Base-by-base conservation (phyloP, 192 early-diverging fungal species). In the Coemansia interrupta region DNA sequence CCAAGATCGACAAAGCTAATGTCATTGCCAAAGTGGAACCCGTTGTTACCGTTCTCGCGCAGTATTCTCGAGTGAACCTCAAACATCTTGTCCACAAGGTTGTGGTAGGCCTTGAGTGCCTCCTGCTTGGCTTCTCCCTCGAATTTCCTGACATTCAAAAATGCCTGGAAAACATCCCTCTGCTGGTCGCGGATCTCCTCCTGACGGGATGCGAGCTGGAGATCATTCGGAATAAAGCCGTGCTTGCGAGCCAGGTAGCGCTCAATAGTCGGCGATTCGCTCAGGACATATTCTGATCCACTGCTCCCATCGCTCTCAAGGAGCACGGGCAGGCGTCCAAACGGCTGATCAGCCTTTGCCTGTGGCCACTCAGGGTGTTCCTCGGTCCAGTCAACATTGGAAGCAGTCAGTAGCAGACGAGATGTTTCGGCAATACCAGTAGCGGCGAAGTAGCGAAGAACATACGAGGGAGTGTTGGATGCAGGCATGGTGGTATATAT, bases 231-330 rank as follows among this genome's bases (percentile, higher is more conserved):
- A 50, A 70, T 30, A 36, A 80, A 60, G 2, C 70, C 78, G 43
- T 70, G 75, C 53, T 67, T 80, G 66, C 58, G 50, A 1, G 73
- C 60, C 5, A 85, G 68, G 41, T 83, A 83, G 41, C 83, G 82
- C 49, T 77, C 80, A 29, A 85, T 85, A 7, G 72, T 61, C 14
- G 51, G 56, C 0, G 72, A 62, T 42, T 85, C 78, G 44, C 70
- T 60, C 8, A 83, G 38, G 2, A 61, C 22, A 40, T 77, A 52
- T 18, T 59, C 52, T 11, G 58, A 56, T 4, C 43, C 40, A 40
- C 68, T 58, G 14, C 73, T 63, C 1, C 57, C 41, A 17, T 53
- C 54, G 40, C 57, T 73, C 36, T 83, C 76, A 12, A 70, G 49
- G 12, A 85, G 68, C 10, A 80, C 67, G 6, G 82, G 83, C 36